Percentiles rank a stretch among this genome's conserved stretches.
Evolutionary conservation across 2,329 filamentous ascomycete species (phyloP).

Genomic region (Fusarium hostae): DNA sequence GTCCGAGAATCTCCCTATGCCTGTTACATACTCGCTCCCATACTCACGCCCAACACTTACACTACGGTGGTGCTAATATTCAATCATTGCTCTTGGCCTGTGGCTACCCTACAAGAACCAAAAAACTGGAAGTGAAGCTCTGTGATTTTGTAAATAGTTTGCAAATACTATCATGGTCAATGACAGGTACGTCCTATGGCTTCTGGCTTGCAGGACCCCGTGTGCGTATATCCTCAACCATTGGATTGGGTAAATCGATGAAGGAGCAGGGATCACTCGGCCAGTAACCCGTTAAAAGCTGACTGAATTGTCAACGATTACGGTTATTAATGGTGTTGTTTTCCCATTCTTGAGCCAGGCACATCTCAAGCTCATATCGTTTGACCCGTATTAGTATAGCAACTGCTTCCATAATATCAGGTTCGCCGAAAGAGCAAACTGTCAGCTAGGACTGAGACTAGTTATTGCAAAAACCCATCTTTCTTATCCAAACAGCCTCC

Average conservation of each 20-base stretch:
- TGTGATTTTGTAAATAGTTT: neutral
- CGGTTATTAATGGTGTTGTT: neutral
- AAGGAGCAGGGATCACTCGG: neutral
- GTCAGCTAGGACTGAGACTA: too few species aligned
- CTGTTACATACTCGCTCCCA: neutral
- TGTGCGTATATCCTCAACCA: neutral
- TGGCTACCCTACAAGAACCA: rapidly evolving
- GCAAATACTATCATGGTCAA: neutral
- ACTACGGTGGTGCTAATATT: rapidly evolving
- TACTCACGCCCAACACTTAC: neutral
- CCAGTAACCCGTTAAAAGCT: rapidly evolving
- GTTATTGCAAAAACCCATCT: too few species aligned
- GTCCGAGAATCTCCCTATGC: neutral
- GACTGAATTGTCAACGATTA: rapidly evolving
- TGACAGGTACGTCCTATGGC: rapidly evolving
- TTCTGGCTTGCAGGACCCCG: neutral
- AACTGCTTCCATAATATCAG: too few species aligned
- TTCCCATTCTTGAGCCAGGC: too few species aligned
- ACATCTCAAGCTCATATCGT: too few species aligned
- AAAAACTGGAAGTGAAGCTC: rapidly evolving
- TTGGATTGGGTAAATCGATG: neutral
- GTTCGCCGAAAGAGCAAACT: too few species aligned
- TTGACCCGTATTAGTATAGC: too few species aligned
- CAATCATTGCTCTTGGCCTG: rapidly evolving
- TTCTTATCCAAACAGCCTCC: too few species aligned